These are phyloP conservation scores for Sarocladiaceae sp. DNA, from an alignment of 2,329 filamentous ascomycete species.

Conservation along the genomic window DNA sequence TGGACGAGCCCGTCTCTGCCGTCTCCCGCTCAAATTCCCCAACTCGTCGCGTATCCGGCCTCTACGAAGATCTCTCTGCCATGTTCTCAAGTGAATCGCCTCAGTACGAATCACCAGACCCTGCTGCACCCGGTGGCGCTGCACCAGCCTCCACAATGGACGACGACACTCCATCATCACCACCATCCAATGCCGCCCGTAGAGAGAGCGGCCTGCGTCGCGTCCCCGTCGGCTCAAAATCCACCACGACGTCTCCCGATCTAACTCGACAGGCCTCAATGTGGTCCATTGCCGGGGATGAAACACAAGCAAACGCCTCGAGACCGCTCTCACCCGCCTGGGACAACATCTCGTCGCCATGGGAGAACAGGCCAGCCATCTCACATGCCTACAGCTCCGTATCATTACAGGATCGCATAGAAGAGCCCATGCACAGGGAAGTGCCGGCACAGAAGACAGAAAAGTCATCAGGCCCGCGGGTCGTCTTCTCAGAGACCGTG, in stretches of 20 bases:
- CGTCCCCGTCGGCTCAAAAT: slow-evolving; percentile 4
- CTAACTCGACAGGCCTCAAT: background rate
- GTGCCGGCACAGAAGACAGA: background rate
- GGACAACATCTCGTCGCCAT: background rate
- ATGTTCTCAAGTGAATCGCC: background rate
- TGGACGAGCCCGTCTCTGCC: slow-evolving; percentile 3
- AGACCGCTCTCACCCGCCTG: background rate
- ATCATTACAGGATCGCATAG: background rate
- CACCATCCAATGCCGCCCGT: background rate
- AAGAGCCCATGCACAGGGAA: background rate
- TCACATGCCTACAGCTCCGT: background rate
- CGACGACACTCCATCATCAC: background rate
- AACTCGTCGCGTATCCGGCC: background rate
- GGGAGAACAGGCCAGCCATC: background rate
- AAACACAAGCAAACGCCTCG: background rate
- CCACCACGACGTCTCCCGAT: background rate
- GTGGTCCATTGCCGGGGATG: background rate
- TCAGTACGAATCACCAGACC: background rate
- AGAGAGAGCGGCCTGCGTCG: background rate
- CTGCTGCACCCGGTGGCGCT: background rate
- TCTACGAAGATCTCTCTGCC: background rate
- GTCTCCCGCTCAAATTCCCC: background rate
- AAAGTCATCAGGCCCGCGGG: background rate
- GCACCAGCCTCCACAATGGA: background rate
- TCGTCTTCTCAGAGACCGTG: background rate